Conservation (phyloP, 345 rosid genomes). For the Aurinia saxatilis region DNA sequence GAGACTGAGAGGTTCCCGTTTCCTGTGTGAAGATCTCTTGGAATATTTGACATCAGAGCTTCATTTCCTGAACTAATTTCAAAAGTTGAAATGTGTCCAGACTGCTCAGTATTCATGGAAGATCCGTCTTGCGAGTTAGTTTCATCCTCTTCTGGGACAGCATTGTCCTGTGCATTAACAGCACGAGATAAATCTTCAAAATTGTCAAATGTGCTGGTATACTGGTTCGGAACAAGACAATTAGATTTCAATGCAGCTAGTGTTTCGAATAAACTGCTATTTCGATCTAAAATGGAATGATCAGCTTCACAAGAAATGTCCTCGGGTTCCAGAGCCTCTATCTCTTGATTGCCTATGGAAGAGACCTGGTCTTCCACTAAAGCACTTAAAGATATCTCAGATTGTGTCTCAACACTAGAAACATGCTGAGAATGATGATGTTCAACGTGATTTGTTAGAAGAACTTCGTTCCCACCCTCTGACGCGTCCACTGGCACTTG, state of each 20-base stretch:
- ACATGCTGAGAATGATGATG: neutral
- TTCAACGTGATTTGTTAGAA: neutral
- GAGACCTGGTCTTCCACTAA: conserved; percentile 15
- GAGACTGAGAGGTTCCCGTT: neutral
- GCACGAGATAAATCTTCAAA: neutral
- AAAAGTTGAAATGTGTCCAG: neutral
- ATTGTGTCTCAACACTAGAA: conserved; percentile 8
- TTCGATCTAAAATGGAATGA: neutral
- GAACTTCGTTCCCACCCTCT: neutral
- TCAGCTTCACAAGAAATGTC: neutral
- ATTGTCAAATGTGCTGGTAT: neutral
- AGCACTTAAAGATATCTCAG: conserved; percentile 22
- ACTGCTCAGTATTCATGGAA: neutral
- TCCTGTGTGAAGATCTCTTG: conserved; percentile 5
- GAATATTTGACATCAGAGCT: neutral
- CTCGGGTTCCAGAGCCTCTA: neutral
- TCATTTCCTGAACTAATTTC: neutral
- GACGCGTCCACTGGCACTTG: neutral
- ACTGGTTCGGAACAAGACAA: neutral
- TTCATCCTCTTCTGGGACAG: neutral
- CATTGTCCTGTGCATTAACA: neutral
- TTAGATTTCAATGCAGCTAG: neutral
- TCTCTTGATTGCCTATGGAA: conserved; percentile 9
- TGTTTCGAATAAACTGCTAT: neutral
- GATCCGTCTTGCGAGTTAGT: neutral